Percentiles rank a stretch among this genome's conserved stretches.
Conservation (phyloP, 2,329 filamentous ascomycete species). For the Pseudogymnoascus sp. region DNA sequence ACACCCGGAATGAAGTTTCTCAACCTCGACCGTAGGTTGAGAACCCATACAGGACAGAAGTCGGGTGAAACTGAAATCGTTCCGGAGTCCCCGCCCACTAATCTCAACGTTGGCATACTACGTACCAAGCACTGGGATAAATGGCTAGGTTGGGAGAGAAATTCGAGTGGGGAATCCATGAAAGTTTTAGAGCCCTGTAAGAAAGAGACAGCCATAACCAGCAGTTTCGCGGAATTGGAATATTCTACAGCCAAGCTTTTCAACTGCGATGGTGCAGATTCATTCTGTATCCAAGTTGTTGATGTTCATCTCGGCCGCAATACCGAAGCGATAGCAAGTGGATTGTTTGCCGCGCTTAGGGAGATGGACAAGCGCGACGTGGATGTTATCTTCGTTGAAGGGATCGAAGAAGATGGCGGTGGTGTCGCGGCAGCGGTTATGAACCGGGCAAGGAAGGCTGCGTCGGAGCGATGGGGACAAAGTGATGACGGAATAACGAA, state of each 20-base stretch:
- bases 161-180: not conserved
- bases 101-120: constrained; percentile 31
- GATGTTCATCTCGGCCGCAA: constrained; percentile 67
- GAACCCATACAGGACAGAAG: too few relatives aligned
- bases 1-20: not conserved
- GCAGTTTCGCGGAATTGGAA: not conserved
- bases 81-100: not conserved
- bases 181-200: not conserved
- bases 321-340: constrained; percentile 68
- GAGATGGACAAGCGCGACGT: constrained; percentile 73
- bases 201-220: not conserved
- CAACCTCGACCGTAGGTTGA: not conserved
- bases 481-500: not conserved
- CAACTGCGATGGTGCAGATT: not conserved
- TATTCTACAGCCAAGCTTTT: not conserved
- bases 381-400: constrained; percentile 83
- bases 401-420: constrained; percentile 61
- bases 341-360: constrained; percentile 77
- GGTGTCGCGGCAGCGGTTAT: constrained; percentile 82
- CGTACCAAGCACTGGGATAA: constrained; percentile 31
- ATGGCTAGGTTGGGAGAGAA: constrained; percentile 23
- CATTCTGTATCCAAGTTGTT: constrained; percentile 30
- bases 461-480: constrained; percentile 33
- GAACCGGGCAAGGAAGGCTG: constrained; percentile 74
- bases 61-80: not conserved